A percentile compares a stretch with the other conserved stretches of the same genome.
Conservation (phyloP, 176 grass and related monocot genomes). For the Chloris gayana region DNA sequence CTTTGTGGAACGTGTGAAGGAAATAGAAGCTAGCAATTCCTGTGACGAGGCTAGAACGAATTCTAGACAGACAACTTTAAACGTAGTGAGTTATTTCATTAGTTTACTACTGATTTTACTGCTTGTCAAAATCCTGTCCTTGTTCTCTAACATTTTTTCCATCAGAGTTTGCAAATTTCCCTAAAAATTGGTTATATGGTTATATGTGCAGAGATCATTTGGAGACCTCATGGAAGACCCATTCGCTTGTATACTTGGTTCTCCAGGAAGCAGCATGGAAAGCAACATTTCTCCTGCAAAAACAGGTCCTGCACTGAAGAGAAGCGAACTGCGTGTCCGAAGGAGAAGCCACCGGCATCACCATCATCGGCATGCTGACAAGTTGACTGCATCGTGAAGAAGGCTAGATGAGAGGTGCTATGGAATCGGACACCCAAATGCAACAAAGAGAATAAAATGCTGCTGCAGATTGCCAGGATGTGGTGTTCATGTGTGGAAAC, state of each 20-base stretch:
- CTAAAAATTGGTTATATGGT: not conserved
- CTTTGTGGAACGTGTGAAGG: constrained; percentile 44
- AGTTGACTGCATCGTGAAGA: constrained; percentile 5
- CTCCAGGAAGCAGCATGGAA: constrained; percentile 41
- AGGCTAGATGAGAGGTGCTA: not conserved
- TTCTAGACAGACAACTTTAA: constrained; percentile 37
- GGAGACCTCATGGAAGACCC: constrained; percentile 67
- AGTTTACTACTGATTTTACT: constrained; percentile 20
- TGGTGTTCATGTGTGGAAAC: not conserved
- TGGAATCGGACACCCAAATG: not conserved
- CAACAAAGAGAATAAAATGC: not conserved
- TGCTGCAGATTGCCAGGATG: not conserved
- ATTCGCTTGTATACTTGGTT: constrained; percentile 66
- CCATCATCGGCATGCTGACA: constrained; percentile 6
- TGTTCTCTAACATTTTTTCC: not conserved
- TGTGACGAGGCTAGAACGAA: constrained; percentile 13
- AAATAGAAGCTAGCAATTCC: constrained; percentile 32
- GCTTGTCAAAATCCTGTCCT: constrained; percentile 7
- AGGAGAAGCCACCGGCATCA: constrained; percentile 43
- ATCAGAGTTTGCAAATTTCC: not conserved
- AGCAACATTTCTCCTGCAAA: constrained; percentile 28
- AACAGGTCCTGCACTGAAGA: constrained; percentile 23
- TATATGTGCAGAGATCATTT: constrained; percentile 36
- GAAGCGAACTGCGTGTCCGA: constrained; percentile 37
- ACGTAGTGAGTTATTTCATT: constrained; percentile 32